phyloP scores from a whole-genome alignment of 1,284 basidiomycete genomes.

The Ceratobasidium papillatum region DNA sequence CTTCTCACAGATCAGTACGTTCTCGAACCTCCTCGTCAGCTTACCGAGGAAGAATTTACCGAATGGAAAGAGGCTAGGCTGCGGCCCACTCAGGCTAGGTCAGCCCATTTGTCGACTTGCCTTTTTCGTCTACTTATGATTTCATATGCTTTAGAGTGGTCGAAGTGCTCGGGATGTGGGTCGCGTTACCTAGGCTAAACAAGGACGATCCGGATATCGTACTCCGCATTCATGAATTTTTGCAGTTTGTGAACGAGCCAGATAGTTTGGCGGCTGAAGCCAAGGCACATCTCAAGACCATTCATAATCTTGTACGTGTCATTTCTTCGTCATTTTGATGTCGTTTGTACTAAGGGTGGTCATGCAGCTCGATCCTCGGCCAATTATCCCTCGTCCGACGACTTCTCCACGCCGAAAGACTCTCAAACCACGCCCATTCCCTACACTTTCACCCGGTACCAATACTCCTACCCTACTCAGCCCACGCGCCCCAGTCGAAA shows the following conservation, averaged over 20 bases:
- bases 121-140: background rate
- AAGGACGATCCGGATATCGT: slow-evolving; percentile 71
- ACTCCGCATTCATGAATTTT: slow-evolving; percentile 64
- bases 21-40: slow-evolving; percentile 61
- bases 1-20: slow-evolving; percentile 71
- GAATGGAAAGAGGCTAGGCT: slow-evolving; percentile 73
- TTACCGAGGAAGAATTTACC: slow-evolving; percentile 62
- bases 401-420: slow-evolving; percentile 20
- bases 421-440: slow-evolving; percentile 29
- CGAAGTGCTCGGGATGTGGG: slow-evolving; percentile 66
- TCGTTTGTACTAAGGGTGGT: background rate
- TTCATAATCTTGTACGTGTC: slow-evolving; percentile 64
- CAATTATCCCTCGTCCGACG: background rate
- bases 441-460: slow-evolving; percentile 6
- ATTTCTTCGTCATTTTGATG: background rate
- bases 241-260: slow-evolving; percentile 58
- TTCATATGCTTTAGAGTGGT: slow-evolving; percentile 54
- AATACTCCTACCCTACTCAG: background rate
- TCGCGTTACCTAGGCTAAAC: slow-evolving; percentile 66
- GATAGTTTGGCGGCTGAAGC: slow-evolving; percentile 59
- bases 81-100: slow-evolving; percentile 51
- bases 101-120: background rate
- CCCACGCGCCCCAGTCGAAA: background rate
- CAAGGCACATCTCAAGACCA: slow-evolving; percentile 60
- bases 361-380: slow-evolving; percentile 1